phyloP scores from a whole-genome alignment of 208 protist genomes.

The Trypanosoma brucei region DNA sequence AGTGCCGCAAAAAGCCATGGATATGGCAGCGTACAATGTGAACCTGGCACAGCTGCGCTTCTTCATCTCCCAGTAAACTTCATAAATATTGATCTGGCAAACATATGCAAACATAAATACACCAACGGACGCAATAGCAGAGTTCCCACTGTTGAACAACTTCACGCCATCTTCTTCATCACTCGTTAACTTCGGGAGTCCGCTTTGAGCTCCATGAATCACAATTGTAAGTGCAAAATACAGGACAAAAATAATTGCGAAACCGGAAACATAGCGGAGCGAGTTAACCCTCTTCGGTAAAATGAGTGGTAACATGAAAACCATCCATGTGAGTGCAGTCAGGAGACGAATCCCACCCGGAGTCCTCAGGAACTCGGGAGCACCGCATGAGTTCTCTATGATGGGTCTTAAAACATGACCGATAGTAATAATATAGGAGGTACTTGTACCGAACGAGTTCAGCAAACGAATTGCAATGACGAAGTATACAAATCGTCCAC shows the following conservation, averaged over 20 bases:
- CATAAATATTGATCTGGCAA: conserved; percentile 63
- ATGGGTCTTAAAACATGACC: conserved; percentile 53
- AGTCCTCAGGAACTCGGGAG: conserved; percentile 39
- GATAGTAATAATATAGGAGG: conserved; percentile 74
- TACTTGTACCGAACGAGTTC: conserved; percentile 59
- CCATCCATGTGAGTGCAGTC: conserved; percentile 38
- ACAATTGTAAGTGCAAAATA: conserved; percentile 65
- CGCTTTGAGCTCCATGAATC: conserved; percentile 40
- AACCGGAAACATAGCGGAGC: conserved; percentile 69
- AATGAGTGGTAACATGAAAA: conserved; percentile 63
- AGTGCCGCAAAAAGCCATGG: conserved; percentile 30
- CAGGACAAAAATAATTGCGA: conserved; percentile 62
- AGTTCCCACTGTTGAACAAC: conserved; percentile 40
- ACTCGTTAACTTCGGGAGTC: conserved; percentile 25
- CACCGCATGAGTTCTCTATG: conserved; percentile 23
- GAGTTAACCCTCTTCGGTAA: conserved; percentile 73
- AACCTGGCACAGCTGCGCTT: conserved; percentile 37
- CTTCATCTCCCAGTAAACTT: conserved; percentile 54
- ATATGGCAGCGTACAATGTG: conserved; percentile 34
- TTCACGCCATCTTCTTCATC: conserved; percentile 27
- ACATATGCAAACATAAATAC: conserved; percentile 77
- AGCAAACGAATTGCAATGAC: conserved; percentile 54
- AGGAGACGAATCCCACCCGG: conserved; percentile 36
- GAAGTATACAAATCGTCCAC: conserved; percentile 54
- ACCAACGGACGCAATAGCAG: conserved; percentile 48